Base-by-base conservation (phyloP, 257 asterid species). In the Ilex asprella region DNA sequence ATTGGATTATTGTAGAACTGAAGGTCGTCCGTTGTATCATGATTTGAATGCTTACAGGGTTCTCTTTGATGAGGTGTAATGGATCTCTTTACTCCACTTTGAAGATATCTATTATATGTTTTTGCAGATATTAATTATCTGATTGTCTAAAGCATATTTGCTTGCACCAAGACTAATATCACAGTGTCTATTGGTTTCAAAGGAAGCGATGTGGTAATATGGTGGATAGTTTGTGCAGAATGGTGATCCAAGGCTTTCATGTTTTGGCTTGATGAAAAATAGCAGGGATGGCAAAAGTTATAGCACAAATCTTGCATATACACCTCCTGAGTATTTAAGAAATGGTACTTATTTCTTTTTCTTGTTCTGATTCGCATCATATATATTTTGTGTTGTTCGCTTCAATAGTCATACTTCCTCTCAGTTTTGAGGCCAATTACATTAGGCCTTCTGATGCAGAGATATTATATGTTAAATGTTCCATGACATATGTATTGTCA, bases 231-330 rank as follows among this genome's bases (percentile, higher is more conserved):
- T 67, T 62, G 73, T 59, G 77, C 91, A 92, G 99, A 83, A 73
- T 67, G 99, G 96, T 16, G 99, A 89, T 81, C 99, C 99, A 9
- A 79, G 95, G 44, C 95, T 92, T 71, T 92, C 99, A 54, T 92
- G 96, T 80, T 92, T 92, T 66, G 99, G 99, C 53, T 77, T 89
- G 79, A 92, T 89, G 93, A 92, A 92, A 78, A 92, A 92, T 79
- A 92, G 99, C 86, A 80, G 94, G 83, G 99, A 92, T 73, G 99
- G 99, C 56, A 92, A 85, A 82, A 86, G 99, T 75, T 89, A 92
- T 71, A 92, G 99, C 80, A 92, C 99, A 15, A 92, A 92, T 81
- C 99, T 92, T 68, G 99, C 99, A 31, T 92, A 92, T 68, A 92
- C 97, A 16, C 99, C 97, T 73, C 99, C 98, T 0, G 97, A 92